A percentile compares a stretch with the other conserved stretches of the same genome.
Conservation (phyloP, 2,329 filamentous ascomycete species). For the Hymenoscyphus fructigenus region DNA sequence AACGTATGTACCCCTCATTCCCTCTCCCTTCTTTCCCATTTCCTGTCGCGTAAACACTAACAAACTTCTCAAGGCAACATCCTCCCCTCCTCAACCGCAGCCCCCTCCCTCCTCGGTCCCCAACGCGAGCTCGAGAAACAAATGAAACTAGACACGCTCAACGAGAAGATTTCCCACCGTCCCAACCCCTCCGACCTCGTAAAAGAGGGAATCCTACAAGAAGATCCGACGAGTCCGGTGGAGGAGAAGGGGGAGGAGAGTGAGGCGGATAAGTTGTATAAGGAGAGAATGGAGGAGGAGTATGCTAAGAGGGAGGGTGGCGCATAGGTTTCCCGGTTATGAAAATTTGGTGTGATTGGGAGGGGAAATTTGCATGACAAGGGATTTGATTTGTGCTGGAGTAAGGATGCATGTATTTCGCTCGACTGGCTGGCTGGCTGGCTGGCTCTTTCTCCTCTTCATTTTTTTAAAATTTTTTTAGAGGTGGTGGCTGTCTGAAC, state of each 20-base stretch:
- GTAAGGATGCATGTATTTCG: too few species aligned
- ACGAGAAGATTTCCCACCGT: constrained; percentile 79
- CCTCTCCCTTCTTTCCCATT: neutral
- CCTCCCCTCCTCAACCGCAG: constrained; percentile 73
- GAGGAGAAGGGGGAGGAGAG: constrained; percentile 7
- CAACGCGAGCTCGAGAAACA: constrained; percentile 83
- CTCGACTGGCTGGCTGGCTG: neutral
- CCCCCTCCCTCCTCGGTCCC: constrained; percentile 75
- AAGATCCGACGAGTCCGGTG: constrained; percentile 59
- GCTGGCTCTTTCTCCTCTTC: neutral
- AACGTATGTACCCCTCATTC: constrained; percentile 56
- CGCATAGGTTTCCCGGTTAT: constrained; percentile 42
- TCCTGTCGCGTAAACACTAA: constrained; percentile 40
- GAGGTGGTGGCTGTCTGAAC: neutral
- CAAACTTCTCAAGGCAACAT: constrained; percentile 72
- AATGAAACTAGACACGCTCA: constrained; percentile 83
- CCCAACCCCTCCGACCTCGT: constrained; percentile 76
- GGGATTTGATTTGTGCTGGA: neutral
- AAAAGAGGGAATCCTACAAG: constrained; percentile 74
- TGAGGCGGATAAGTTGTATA: constrained; percentile 44
- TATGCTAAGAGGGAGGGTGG: constrained; percentile 64
- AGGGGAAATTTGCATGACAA: neutral
- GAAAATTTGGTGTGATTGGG: neutral
- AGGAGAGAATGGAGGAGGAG: constrained; percentile 62
- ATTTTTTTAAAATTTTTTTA: neutral